These are phyloP conservation scores for Anaeramoeba flamelloides DNA, from an alignment of 78 protist species.

Conservation along the genomic window DNA sequence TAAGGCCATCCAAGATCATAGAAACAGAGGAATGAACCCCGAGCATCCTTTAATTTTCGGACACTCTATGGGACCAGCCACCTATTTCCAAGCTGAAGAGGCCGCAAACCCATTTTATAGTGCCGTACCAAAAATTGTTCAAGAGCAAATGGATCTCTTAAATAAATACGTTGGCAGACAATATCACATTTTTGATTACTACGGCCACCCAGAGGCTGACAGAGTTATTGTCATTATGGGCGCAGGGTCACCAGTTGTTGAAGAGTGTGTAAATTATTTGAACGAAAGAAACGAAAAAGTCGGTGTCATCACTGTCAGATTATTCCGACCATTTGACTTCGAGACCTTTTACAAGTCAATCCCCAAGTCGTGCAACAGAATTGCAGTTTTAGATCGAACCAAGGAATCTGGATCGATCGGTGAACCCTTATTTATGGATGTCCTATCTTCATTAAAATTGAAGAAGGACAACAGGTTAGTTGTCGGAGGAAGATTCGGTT, in stretches of 20 bases:
- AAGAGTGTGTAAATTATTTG: slow-evolving; percentile 20
- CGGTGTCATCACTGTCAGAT: slow-evolving; percentile 37
- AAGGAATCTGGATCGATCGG: slow-evolving; percentile 37
- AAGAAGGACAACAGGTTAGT: slow-evolving; percentile 1
- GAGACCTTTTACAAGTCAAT: slow-evolving; percentile 36
- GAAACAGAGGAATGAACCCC: slow-evolving; percentile 33
- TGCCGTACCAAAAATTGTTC: slow-evolving; percentile 24
- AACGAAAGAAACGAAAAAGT: slow-evolving; percentile 22
- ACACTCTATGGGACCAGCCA: slow-evolving; percentile 25
- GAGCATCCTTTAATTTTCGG: slow-evolving; percentile 24
- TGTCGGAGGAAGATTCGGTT: slow-evolving; percentile 45
- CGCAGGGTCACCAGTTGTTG: slow-evolving; percentile 9
- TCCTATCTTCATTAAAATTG: background rate
- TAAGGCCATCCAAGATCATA: slow-evolving; percentile 18
- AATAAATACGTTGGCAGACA: slow-evolving; percentile 21
- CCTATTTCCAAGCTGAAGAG: slow-evolving; percentile 29
- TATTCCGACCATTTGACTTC: slow-evolving; percentile 44
- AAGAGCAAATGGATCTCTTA: slow-evolving; percentile 25
- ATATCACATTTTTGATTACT: slow-evolving; percentile 29
- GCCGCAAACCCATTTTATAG: slow-evolving; percentile 23
- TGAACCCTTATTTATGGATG: slow-evolving; percentile 43
- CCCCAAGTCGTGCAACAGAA: slow-evolving; percentile 36
- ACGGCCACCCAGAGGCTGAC: slow-evolving; percentile 39
- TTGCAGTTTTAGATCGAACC: slow-evolving; percentile 41
- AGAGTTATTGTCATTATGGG: slow-evolving; percentile 41